Conservation (phyloP, 495 filamentous ascomycete species). For the Talaromyces borbonicus region DNA sequence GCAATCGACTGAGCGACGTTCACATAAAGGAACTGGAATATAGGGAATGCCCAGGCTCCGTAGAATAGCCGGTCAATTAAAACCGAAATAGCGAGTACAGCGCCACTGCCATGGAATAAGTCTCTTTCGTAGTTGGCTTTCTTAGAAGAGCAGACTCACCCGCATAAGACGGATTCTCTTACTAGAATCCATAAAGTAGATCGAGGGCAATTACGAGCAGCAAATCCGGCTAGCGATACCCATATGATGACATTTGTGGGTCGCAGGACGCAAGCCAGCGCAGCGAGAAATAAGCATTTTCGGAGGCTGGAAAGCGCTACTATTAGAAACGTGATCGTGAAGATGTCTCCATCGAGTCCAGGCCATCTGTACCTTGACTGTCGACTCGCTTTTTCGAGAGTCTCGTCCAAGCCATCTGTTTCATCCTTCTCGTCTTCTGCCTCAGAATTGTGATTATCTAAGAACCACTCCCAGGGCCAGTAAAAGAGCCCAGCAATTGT, state of each 20-base stretch:
- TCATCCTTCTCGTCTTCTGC: slow-evolving; percentile 11
- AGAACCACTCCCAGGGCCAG: slow-evolving; percentile 73
- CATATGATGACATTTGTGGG: slow-evolving; percentile 89
- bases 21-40: slow-evolving; percentile 81
- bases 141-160: slow-evolving; percentile 37
- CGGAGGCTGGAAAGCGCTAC: slow-evolving; percentile 61
- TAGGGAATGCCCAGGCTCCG: slow-evolving; percentile 80
- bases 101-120: slow-evolving; percentile 25
- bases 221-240: slow-evolving; percentile 45
- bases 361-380: slow-evolving; percentile 51
- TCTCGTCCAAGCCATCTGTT: background rate
- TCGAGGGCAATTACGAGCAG: slow-evolving; percentile 31
- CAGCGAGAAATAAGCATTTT: slow-evolving; percentile 62
- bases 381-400: slow-evolving; percentile 7
- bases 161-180: slow-evolving; percentile 57
- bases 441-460: slow-evolving; percentile 8
- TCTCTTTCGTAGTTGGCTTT: background rate
- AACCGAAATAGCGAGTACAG: slow-evolving; percentile 51
- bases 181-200: slow-evolving; percentile 41
- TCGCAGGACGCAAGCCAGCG: slow-evolving; percentile 74
- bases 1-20: slow-evolving; percentile 81
- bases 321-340: slow-evolving; percentile 81
- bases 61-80: slow-evolving; percentile 77
- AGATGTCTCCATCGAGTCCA: slow-evolving; percentile 83
- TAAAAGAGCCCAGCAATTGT: slow-evolving; percentile 68